Evolutionary conservation across 1,284 basidiomycete species (phyloP), one percentile per base, ranked within the genome.

Genomic region (Leucoagaricus sp.): DNA sequence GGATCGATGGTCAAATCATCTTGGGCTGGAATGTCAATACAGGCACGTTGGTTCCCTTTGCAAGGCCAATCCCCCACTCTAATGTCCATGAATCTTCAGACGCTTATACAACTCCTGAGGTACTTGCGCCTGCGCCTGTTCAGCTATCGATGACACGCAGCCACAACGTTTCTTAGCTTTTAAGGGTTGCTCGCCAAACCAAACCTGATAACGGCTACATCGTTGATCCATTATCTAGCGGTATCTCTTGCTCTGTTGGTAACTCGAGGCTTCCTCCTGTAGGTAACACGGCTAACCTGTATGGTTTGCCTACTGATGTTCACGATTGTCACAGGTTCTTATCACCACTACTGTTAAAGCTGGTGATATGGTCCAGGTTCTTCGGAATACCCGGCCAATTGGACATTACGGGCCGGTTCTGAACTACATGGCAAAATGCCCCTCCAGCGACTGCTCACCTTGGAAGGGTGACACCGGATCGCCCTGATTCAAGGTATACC

Each of bases 341-440:
- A 72, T 72, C 45, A 63, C 64, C 15, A 66, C 72, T 3, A 69
- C 67, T 8, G 69, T 72, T 21, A 63, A 70, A 7, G 71, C 72
- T 49, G 70, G 71, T 21, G 65, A 64, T 8, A 69, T 67, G 10
- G 67, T 72, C 8, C 60, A 64, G 25, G 65, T 69, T 34, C 62
- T 70, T 7, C 72, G 72, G 72, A 74, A 72, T 55, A 72, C 71
- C 12, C 72, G 71, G 70, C 71, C 71, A 1, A 44, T 70, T 19
- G 72, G 72, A 15, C 71, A 74, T 53, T 72, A 62, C 45, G 72
- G 71, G 9, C 72, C 72, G n/a, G 69, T 72, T 29, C 55, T 72
- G 21, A 71, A 74, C 60, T 74, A 72, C 49, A 72, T 74, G 69
- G 71, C 71, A 7, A 72, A 66, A 57, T 74, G 72, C 58, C 62